Evolutionary conservation across 2,329 filamentous ascomycete species (phyloP), one percentile per base, ranked within the genome.

Genomic region (Neopestalotiopsis clavispora): DNA sequence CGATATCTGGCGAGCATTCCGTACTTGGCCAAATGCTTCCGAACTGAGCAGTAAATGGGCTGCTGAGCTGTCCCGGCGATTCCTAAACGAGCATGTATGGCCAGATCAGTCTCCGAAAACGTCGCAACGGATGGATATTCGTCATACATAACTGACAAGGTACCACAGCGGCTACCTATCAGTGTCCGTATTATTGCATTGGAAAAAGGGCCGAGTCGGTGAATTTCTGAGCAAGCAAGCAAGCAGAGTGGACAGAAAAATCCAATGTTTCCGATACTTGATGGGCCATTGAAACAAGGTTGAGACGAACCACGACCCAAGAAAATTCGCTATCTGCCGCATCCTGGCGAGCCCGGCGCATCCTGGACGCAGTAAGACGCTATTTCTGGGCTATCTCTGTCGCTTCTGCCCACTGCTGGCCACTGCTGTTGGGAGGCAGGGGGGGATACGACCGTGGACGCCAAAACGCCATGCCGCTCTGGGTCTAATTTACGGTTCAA

Each of bases 401-500:
- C 45, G 57, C 57, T 59, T 30, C 57, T 59, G 57, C 23, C 23
- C 57, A 30, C 57, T 30, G 23, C 23, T 28, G 23, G 23, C 23
- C 23, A 28, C 23, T 56, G 59, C 59, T 40, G 30, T n/a, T 62
- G 32, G 32, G 32, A 20, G 28, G 32, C 59, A 28, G 34, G 17
- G 34, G 34, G 34, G 6, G 34, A 28, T 28, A 28, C 32, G n/a
- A 40, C 30, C 23, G 5, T 28, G 45, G 23, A 59, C 57, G 23
- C 59, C 59, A 61, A n/a, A 30, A 59, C 57, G 23, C 59, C 59
- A 61, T 40, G 30, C 59, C 59, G 20, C 59, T 61, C 32, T 42
- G 10, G 30, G 6, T 7, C 30, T 12, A 28, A 20, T 61, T 30
- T 20, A 13, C 32, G 34, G 30, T 20, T 34, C 59, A 62, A 40